Base-by-base conservation (phyloP, 2,329 filamentous ascomycete species). In the Aspergillus uvarum region DNA sequence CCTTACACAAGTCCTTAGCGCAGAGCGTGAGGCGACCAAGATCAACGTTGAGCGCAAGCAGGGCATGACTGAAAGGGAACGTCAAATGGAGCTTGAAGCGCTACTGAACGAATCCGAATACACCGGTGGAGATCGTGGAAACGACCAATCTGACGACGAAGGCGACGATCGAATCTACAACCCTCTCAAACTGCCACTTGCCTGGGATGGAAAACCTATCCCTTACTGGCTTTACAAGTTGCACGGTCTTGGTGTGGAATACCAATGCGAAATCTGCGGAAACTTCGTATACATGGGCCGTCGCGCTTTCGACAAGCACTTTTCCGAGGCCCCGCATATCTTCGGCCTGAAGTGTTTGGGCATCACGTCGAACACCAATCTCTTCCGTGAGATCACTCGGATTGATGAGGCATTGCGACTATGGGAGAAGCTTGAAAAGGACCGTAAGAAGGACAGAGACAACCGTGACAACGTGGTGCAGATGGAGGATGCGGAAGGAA, bases 281-380 rank as follows among this genome's bases (percentile, higher is more conserved):
- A 98, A 98, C 77, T 97, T 92, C 71, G 92, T 97, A n/a, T 98
- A 98, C 80, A 97, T 96, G 90, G 95, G 95, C 16, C 85, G 95
- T 24, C 87, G 95, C 53, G 93, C 93, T 1, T 99, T 97, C 69
- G 95, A 99, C 74, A 99, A 99, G 81, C 95, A 99, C 76, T 99
- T 99, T 79, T 96, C 93, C 67, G 95, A 99, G 76, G 88, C 91
- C 8, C 83, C 92, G 56, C 95, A 99, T 73, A 90, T 98, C 52
- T 95, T 96, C 72, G 95, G 95, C 0, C 80, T 99, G 66, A 95
- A 96, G 76, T 96, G 94, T 72, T 80, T 99, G 54, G 96, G 96
- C 21, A 95, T 99, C 72, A 96, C 89, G 7, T 76, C 77, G 11
- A 95, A 96, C 72, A 92, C 92, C 2, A 88, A 88, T 29, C 81